A percentile compares a stretch with the other conserved stretches of the same genome.
These are phyloP conservation scores for Euclidium syriacum DNA, from an alignment of 345 rosid genomes.

Conservation along the genomic window DNA sequence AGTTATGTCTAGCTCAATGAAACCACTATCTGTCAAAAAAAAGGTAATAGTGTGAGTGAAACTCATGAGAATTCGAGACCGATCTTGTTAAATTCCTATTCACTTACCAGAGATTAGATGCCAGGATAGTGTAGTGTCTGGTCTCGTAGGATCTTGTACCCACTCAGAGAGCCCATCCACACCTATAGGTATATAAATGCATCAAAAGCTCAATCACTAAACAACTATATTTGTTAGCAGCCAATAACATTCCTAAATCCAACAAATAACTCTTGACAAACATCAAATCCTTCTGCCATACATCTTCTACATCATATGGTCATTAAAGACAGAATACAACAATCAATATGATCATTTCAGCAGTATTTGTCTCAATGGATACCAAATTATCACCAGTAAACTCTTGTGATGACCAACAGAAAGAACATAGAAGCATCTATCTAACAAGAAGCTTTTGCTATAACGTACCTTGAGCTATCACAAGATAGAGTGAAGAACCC, in stretches of 20 bases:
- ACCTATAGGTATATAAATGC: constrained; percentile 49
- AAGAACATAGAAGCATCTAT: not conserved
- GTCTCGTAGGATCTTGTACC: constrained; percentile 79
- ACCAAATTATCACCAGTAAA: not conserved
- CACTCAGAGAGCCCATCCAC: constrained; percentile 75
- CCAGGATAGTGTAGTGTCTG: constrained; percentile 83
- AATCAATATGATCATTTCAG: not conserved
- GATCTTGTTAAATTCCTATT: not conserved
- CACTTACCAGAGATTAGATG: constrained; percentile 62
- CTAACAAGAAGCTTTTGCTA: not conserved
- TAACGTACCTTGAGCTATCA: constrained; percentile 79
- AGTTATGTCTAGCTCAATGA: constrained; percentile 51
- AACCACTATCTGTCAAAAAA: constrained; percentile 53
- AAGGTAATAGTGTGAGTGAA: not conserved
- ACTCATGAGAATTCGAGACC: constrained; percentile 13
- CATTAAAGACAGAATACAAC: not conserved
- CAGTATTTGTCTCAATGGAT: not conserved
- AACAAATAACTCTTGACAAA: not conserved
- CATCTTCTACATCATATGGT: not conserved
- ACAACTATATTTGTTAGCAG: not conserved
- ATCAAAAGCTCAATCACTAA: constrained; percentile 16
- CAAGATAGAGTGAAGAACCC: constrained; percentile 57
- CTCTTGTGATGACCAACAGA: not conserved
- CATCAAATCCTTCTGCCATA: not conserved
- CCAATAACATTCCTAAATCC: not conserved